Conservation (phyloP, 495 filamentous ascomycete species). For the Thermothielavioides terrestris region DNA sequence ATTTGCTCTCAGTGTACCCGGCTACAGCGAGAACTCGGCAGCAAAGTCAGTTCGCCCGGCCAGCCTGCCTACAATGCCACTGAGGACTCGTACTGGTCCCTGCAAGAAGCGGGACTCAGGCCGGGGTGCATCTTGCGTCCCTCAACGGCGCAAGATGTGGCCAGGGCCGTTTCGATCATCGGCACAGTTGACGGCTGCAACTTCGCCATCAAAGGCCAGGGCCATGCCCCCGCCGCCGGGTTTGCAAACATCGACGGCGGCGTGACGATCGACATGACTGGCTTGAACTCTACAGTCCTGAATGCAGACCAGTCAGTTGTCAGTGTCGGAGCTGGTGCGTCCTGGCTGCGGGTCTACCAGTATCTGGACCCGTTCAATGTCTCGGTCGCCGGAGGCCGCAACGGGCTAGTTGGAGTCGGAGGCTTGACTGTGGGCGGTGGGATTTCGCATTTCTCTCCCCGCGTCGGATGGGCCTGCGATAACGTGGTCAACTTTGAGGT, state of each 20-base stretch:
- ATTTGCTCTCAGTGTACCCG: background rate
- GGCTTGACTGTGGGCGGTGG: conserved; percentile 41
- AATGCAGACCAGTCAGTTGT: conserved; percentile 12
- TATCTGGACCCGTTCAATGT: conserved; percentile 27
- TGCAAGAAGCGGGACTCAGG: background rate
- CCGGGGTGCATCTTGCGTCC: background rate
- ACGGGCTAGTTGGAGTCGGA: conserved; percentile 30
- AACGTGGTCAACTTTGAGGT: conserved; percentile 38
- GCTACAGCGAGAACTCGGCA: background rate
- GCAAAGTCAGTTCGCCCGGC: background rate
- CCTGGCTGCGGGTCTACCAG: conserved; percentile 31
- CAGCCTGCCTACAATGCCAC: background rate
- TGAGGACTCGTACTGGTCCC: background rate
- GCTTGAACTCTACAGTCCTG: conserved; percentile 17
- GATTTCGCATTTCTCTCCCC: conserved; percentile 35
- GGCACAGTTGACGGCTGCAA: background rate
- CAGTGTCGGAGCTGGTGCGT: conserved; percentile 22
- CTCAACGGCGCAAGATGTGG: background rate
- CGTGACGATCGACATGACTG: conserved; percentile 37
- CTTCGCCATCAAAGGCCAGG: background rate
- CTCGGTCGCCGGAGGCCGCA: conserved; percentile 31
- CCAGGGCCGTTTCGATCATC: background rate
- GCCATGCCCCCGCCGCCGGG: background rate
- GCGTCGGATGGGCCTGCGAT: conserved; percentile 46
- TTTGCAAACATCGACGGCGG: conserved; percentile 31